Percentiles rank a stretch among this genome's conserved stretches.
phyloP scores from a whole-genome alignment of 2,329 filamentous ascomycete species.

The Epichloe festucae region DNA sequence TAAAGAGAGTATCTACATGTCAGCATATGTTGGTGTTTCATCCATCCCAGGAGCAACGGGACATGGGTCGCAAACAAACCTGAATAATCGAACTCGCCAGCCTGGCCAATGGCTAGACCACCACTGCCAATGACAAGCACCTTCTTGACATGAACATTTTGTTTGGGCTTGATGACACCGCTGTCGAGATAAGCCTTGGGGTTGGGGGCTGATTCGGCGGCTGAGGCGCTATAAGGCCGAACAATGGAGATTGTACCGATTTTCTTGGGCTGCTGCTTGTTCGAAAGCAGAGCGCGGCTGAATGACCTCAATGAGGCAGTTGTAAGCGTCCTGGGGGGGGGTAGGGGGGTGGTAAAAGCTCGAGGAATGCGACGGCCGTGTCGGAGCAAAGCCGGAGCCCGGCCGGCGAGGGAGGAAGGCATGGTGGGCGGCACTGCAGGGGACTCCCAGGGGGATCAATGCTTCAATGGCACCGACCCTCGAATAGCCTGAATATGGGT shows the following conservation, averaged over 20 bases:
- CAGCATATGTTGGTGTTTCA: slow-evolving; percentile 4
- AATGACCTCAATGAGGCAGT: slow-evolving; percentile 21
- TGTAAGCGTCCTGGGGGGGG: slow-evolving; percentile 29
- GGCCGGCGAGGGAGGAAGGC: slow-evolving; percentile 34
- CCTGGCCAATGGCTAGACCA: slow-evolving; percentile 92
- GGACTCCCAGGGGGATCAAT: slow-evolving; percentile 21
- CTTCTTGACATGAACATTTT: slow-evolving; percentile 86
- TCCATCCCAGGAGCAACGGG: background rate
- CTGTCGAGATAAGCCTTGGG: slow-evolving; percentile 81
- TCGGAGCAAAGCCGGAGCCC: slow-evolving; percentile 45
- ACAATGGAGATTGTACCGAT: slow-evolving; percentile 34
- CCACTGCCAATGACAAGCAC: slow-evolving; percentile 92
- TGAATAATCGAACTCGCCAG: slow-evolving; percentile 97
- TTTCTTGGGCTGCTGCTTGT: slow-evolving; percentile 26
- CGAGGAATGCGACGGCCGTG: slow-evolving; percentile 37
- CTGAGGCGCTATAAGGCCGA: slow-evolving; percentile 27
- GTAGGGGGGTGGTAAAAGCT: slow-evolving; percentile 23
- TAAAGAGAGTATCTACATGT: slow-evolving; percentile 23
- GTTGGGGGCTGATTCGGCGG: slow-evolving; percentile 59
- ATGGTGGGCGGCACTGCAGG: slow-evolving; percentile 27
- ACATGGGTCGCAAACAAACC: slow-evolving; percentile 41
- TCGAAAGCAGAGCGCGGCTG: slow-evolving; percentile 20
- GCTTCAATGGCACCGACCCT: slow-evolving; percentile 22
- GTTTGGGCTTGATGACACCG: slow-evolving; percentile 66
- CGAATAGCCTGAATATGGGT: slow-evolving; percentile 19